Base-by-base conservation (phyloP, 805 yeast species). In the Tetrapisispora pingtungensis region DNA sequence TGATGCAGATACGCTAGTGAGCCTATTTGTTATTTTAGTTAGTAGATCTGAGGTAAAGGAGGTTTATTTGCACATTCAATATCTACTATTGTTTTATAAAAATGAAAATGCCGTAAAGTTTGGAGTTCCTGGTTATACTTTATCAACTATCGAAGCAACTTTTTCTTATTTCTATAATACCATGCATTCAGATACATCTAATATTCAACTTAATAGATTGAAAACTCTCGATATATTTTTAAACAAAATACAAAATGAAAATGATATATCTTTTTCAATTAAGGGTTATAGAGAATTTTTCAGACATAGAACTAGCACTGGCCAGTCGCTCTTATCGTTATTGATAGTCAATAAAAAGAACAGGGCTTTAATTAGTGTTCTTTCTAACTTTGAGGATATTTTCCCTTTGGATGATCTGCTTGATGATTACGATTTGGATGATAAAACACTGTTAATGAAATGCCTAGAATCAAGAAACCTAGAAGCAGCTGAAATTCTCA, bases 111-210 rank as follows among this genome's bases (percentile, higher is more conserved):
- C 69, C 33, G 55, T 69, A 7, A 75, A 71, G 35, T 57, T 69
- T 3, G 96, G 96, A 0, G 68, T 75, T 20, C 60, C 75, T 27
- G 94, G 85, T 10, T 90, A 90, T 58, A 80, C 88, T 1, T 51
- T 87, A 13, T 81, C 95, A 37, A 86, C 95, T 6, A 68, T 88
- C 36, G 95, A 88, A 53, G 95, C 88, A 0, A 94, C 85, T 0
- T 55, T 86, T 8, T 76, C 67, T 45, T 90, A 82, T 55, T 67
- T 87, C n/a, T 64, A 64, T 30, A 46, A 52, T 14, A 43, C 32
- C n/a, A 17, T 10, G 3, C 24, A 19, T 15, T 6, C 3, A 4
- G 17, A 36, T 14, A 31, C 22, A 17, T 26, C 18, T 26, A 13
- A 7, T 10, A n/a, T 20, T 2, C 36, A 36, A 8, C 13, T 31